phyloP scores from a whole-genome alignment of 73 alveolate species.

The Symbiodinium natans region DNA sequence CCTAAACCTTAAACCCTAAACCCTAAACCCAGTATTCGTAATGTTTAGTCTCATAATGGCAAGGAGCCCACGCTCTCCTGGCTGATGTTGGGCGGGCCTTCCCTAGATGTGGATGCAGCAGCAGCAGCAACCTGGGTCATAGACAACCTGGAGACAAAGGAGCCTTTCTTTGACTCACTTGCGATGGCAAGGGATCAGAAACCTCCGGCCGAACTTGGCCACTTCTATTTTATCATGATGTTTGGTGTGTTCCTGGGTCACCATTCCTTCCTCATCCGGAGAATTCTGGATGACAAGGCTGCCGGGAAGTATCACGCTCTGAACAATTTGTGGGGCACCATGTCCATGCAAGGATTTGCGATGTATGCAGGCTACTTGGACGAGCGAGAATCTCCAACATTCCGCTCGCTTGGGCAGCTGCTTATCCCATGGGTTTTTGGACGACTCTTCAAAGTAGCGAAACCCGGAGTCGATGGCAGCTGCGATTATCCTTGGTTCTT shows the following conservation, averaged over 20 bases:
- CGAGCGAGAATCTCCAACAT: background rate
- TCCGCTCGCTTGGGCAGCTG: constrained; percentile 9
- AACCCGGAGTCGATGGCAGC: constrained; percentile 12
- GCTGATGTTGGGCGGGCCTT: constrained; percentile 23
- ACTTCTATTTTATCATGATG: background rate
- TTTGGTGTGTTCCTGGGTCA: background rate
- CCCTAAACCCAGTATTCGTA: too few species aligned
- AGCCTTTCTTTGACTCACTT: background rate
- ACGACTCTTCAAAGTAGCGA: background rate
- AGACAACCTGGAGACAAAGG: background rate
- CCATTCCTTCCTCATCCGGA: background rate
- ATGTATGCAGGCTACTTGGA: background rate
- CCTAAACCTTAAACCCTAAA: background rate
- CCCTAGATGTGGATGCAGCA: background rate
- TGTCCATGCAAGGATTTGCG: constrained; percentile 25
- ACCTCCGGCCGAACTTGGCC: constrained; percentile 16
- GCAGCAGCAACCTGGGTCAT: constrained; percentile 4
- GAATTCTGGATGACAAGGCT: constrained; percentile 15
- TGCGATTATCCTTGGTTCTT: constrained; percentile 12
- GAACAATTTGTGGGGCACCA: constrained; percentile 21
- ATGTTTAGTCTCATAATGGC: too few species aligned
- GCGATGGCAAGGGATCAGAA: constrained; percentile 15
- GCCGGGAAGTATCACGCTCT: constrained; percentile 16
- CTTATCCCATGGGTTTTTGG: constrained; percentile 3
- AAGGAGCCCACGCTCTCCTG: constrained; percentile 26